phyloP scores from a whole-genome alignment of 306 rosid genomes.

The Acacia melanoxylon region DNA sequence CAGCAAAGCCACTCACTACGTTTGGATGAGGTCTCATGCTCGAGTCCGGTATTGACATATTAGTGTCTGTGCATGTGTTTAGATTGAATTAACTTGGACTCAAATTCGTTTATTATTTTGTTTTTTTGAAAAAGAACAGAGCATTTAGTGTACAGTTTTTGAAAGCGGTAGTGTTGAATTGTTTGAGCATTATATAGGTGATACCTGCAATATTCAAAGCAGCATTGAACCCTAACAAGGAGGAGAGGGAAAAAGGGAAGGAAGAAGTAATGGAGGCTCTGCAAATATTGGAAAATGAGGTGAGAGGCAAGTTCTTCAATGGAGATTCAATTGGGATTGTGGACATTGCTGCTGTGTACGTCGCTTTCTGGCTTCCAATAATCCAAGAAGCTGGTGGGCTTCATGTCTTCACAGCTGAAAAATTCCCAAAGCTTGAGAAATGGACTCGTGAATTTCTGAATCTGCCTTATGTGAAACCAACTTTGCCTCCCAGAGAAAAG shows the following conservation, averaged over 20 bases:
- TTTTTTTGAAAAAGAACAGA: too few species aligned
- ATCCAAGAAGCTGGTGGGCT: slow-evolving; percentile 48
- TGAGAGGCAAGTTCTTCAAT: slow-evolving; percentile 39
- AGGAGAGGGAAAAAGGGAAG: slow-evolving; percentile 31
- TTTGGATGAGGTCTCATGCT: too few species aligned
- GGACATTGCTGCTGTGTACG: slow-evolving; percentile 46
- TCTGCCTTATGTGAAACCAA: slow-evolving; percentile 35
- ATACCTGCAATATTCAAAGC: slow-evolving; percentile 19
- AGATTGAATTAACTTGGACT: too few species aligned
- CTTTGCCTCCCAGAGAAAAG: slow-evolving; percentile 38
- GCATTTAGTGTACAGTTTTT: not conserved
- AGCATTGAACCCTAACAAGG: not conserved
- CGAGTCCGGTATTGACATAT: too few species aligned
- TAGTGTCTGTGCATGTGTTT: too few species aligned
- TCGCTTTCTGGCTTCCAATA: slow-evolving; percentile 52
- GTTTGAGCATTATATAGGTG: slow-evolving; percentile 2
- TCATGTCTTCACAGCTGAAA: slow-evolving; percentile 33
- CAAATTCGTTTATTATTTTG: too few species aligned
- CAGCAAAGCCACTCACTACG: too few species aligned
- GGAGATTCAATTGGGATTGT: slow-evolving; percentile 45
- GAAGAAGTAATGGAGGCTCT: slow-evolving; percentile 38
- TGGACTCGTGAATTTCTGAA: slow-evolving; percentile 49
- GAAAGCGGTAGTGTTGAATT: not conserved
- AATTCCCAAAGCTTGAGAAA: slow-evolving; percentile 41
- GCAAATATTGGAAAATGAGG: slow-evolving; percentile 44